phyloP scores from a whole-genome alignment of 148 eudicot genomes.

The Rhododendron williamsianum region DNA sequence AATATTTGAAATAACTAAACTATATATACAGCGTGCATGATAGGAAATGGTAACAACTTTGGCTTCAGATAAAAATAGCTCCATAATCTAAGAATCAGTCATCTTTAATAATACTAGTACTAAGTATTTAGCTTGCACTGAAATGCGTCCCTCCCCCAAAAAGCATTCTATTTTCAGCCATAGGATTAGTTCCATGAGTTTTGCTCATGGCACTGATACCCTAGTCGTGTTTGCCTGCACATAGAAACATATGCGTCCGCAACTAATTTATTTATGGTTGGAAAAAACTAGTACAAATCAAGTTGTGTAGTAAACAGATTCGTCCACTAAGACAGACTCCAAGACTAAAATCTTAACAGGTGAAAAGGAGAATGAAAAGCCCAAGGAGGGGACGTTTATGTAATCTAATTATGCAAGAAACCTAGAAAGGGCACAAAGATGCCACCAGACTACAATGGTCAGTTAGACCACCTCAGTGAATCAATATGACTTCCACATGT shows the following conservation, averaged over 20 bases:
- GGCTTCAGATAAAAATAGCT: background rate
- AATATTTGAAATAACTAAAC: background rate
- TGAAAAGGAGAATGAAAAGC: constrained; percentile 1
- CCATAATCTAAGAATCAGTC: background rate
- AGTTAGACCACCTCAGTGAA: background rate
- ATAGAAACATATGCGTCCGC: background rate
- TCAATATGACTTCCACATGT: background rate
- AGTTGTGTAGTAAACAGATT: background rate
- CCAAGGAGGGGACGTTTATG: background rate
- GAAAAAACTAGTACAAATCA: background rate
- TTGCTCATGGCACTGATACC: background rate
- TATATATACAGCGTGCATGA: background rate
- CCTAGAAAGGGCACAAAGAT: background rate
- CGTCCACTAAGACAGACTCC: background rate
- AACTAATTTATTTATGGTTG: background rate
- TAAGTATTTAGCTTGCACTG: background rate
- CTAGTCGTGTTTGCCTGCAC: background rate
- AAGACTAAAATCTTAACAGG: background rate
- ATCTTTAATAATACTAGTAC: background rate
- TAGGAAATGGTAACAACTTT: background rate
- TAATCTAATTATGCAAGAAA: background rate
- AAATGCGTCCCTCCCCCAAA: background rate
- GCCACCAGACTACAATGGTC: background rate
- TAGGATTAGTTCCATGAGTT: background rate
- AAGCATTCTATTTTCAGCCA: background rate